phyloP scores from a whole-genome alignment of 441 rosid species.

The Gossypium aridum region DNA sequence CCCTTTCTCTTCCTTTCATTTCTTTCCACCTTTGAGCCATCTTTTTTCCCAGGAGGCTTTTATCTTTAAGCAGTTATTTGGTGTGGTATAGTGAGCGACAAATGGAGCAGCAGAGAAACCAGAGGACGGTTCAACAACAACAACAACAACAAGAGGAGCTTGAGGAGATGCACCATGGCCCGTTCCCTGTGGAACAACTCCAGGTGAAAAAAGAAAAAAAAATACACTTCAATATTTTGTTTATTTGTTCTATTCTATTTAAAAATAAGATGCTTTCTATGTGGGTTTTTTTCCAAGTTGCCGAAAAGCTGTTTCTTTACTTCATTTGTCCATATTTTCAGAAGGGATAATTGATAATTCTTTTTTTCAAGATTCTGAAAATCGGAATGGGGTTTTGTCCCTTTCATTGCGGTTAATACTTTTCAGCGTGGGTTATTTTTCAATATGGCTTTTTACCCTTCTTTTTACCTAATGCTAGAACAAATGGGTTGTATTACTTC shows the following conservation, averaged over 20 bases:
- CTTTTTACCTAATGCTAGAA: neutral
- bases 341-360: neutral
- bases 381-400: neutral
- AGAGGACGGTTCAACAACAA: conserved; percentile 31
- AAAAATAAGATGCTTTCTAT: neutral
- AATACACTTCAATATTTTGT: neutral
- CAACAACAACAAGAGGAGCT: conserved; percentile 37
- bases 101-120: conserved; percentile 62
- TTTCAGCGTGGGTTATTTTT: neutral
- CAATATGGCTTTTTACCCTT: neutral
- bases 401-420: neutral
- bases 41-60: conserved; percentile 12
- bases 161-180: conserved; percentile 75
- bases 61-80: neutral
- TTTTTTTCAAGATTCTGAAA: neutral
- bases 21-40: conserved; percentile 5
- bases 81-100: neutral
- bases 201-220: conserved; percentile 39
- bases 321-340: neutral
- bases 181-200: conserved; percentile 85
- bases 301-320: neutral
- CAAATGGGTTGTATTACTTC: neutral
- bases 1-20: neutral
- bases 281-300: neutral
- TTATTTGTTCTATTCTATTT: neutral